Percentiles rank a stretch among this genome's conserved stretches.
These are phyloP conservation scores for Talaromyces marneffei DNA, from an alignment of 2,329 filamentous ascomycete species.

Conservation along the genomic window DNA sequence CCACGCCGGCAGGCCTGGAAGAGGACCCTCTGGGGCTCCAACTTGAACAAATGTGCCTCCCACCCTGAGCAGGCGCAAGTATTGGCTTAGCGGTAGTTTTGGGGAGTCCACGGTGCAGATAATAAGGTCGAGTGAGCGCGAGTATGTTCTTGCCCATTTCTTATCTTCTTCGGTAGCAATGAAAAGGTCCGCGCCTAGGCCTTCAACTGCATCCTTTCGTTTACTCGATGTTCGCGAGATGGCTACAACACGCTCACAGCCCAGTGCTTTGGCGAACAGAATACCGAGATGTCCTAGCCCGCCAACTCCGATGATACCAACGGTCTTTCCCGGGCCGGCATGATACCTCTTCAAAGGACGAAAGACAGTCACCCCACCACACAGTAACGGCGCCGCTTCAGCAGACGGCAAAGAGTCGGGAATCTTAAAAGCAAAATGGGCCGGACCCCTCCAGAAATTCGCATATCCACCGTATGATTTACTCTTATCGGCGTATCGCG, in stretches of 20 bases:
- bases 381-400: slow-evolving; percentile 32
- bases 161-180: slow-evolving; percentile 54
- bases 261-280: slow-evolving; percentile 64
- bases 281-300: slow-evolving; percentile 67
- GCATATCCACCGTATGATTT: slow-evolving; percentile 33
- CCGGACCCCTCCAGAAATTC: slow-evolving; percentile 29
- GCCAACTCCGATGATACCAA: slow-evolving; percentile 65
- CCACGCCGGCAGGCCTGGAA: slow-evolving; percentile 52
- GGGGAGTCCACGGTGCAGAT: slow-evolving; percentile 53
- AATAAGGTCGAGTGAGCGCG: slow-evolving; percentile 50
- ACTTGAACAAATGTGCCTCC: slow-evolving; percentile 61
- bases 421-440: slow-evolving; percentile 34
- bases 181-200: slow-evolving; percentile 50
- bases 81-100: slow-evolving; percentile 58
- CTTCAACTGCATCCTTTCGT: slow-evolving; percentile 43
- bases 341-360: slow-evolving; percentile 52
- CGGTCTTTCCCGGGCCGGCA: slow-evolving; percentile 61
- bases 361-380: slow-evolving; percentile 37
- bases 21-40: slow-evolving; percentile 57
- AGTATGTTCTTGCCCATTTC: slow-evolving; percentile 48
- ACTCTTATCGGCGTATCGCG: slow-evolving; percentile 29
- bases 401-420: slow-evolving; percentile 27
- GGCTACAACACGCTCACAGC: slow-evolving; percentile 56
- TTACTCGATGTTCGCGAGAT: slow-evolving; percentile 51
- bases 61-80: slow-evolving; percentile 55